Conservation (phyloP, 2,329 filamentous ascomycete genomes). For the Colletotrichum sp. region DNA sequence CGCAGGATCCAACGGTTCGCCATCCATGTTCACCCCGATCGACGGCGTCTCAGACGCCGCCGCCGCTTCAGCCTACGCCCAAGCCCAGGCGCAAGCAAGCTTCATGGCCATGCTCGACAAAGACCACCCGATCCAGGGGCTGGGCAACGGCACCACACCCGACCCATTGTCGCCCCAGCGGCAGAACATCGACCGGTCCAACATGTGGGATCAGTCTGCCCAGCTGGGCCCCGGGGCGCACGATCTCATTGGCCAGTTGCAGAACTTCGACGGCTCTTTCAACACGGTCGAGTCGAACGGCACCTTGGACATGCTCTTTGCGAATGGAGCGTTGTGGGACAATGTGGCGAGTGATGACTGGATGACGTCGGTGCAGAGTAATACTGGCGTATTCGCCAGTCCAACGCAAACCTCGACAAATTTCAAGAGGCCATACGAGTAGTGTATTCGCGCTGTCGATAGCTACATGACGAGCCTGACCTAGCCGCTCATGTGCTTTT, state of each 20-base stretch:
- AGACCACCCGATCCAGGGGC: background rate
- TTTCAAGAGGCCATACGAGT: conserved; percentile 7
- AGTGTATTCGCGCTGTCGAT: background rate
- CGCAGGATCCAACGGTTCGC: background rate
- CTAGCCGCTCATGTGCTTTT: background rate
- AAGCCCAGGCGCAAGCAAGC: background rate
- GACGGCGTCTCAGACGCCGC: background rate
- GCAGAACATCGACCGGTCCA: background rate
- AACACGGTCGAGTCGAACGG: conserved; percentile 11
- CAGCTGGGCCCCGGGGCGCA: background rate
- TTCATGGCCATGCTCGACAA: conserved; percentile 2
- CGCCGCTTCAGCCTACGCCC: background rate
- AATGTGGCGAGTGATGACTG: conserved; percentile 6
- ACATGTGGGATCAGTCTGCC: background rate
- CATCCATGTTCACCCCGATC: background rate
- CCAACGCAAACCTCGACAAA: background rate
- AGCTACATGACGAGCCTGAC: background rate
- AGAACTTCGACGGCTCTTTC: conserved; percentile 14
- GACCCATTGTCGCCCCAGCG: background rate
- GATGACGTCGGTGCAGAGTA: conserved; percentile 9
- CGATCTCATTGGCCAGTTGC: conserved; percentile 9
- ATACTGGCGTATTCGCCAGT: background rate
- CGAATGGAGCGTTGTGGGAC: conserved; percentile 9
- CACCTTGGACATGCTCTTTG: conserved; percentile 15
- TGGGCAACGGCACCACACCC: background rate